These are phyloP conservation scores for Edaphochlamys debaryana DNA, from an alignment of 139 green algal genomes.

Conservation along the genomic window DNA sequence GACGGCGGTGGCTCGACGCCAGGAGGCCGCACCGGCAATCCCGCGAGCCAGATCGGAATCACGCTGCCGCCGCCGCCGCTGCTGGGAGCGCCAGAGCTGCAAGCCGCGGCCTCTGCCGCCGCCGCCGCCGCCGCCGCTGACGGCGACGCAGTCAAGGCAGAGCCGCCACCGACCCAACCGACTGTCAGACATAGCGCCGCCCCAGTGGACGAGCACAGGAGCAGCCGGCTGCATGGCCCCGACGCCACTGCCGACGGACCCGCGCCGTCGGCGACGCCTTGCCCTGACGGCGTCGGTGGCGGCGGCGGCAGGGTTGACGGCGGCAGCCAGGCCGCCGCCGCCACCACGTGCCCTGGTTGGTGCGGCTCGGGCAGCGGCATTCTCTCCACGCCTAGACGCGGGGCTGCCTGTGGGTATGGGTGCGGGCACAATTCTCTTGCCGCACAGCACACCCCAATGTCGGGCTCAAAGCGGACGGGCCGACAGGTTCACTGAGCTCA, in stretches of 20 bases:
- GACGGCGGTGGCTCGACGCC: no score
- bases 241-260: not conserved
- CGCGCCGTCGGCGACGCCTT: no score
- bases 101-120: no score
- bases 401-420: not conserved
- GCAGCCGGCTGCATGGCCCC: not conserved
- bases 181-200: no score
- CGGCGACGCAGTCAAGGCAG: no score
- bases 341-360: not conserved
- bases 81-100: not conserved
- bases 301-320: not conserved
- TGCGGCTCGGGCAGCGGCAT: constrained; percentile 1
- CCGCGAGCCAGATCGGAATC: not conserved
- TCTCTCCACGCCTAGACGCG: constrained; percentile 1
- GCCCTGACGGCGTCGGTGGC: not conserved
- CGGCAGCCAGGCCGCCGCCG: constrained; percentile 25
- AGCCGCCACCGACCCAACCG: no score
- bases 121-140: not conserved
- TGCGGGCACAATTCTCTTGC: no score
- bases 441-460: no score
- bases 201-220: constrained; percentile 2
- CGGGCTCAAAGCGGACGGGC: no score
- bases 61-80: not conserved
- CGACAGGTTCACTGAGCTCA: no score
- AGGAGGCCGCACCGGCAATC: no score